Evolutionary conservation across 1,284 basidiomycete species (phyloP), one percentile per base, ranked within the genome.

Genomic region (Boletus calvinii): DNA sequence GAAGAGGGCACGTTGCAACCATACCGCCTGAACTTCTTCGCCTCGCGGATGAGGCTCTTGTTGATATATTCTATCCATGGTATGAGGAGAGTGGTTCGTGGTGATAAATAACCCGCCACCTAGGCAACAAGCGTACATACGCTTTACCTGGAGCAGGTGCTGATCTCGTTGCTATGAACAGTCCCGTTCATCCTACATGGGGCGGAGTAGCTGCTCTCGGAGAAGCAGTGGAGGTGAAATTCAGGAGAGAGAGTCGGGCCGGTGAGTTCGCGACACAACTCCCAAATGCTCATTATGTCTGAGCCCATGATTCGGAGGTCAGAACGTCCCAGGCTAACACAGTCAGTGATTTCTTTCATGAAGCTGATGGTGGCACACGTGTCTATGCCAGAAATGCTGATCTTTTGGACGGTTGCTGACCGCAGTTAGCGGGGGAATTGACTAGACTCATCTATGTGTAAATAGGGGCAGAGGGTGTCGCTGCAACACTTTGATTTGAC

Each of bases 21-120:
- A 24, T 46, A 48, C 62, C 26, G 18, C 43, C 35, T 17, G 36
- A 18, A 11, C 50, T 65, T 65, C 50, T 61, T 43, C 50, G 58
- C 60, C 62, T 63, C 55, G 24, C 13, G 60, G 42, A 61, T 6
- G 47, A 34, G 39, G 18, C 48, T 56, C 55, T 52, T 4, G 24
- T 32, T 6, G 20, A 31, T 34, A 38, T n/a, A 20, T 6, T n/a
- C n/a, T 26, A n/a, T 37, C 30, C 17, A 22, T 29, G 15, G 6
- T 13, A 15, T 24, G 11, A 35, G 17, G 22, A 11, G n/a, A 42
- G 24, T 3, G 12, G 2, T 13, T 31, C 12, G 15, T 24, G 18
- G 17, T 3, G 6, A n/a, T n/a, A 17, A 12, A n/a, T 18, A 20
- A 20, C 15, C 8, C 22, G 15, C 26, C 18, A 4, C 5, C 6